phyloP scores from a whole-genome alignment of 2,329 filamentous ascomycete genomes.

The Verticillium alfalfae region DNA sequence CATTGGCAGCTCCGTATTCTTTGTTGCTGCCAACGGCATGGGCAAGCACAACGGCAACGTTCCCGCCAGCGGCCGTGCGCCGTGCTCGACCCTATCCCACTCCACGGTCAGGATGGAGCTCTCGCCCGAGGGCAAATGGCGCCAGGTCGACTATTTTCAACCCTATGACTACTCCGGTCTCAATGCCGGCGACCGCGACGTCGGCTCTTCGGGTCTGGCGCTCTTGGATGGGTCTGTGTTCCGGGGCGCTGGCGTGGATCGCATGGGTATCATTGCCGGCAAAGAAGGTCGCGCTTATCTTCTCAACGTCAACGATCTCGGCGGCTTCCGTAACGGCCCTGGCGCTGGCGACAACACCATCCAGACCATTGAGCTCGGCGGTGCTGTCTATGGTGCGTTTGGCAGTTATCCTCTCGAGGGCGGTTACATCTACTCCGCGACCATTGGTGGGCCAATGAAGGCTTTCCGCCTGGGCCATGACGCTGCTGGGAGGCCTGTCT shows the following conservation, averaged over 20 bases:
- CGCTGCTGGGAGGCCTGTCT: slow-evolving; percentile 19
- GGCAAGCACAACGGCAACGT: slow-evolving; percentile 26
- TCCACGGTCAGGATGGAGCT: slow-evolving; percentile 23
- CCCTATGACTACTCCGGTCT: slow-evolving; percentile 31
- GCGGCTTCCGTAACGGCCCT: slow-evolving; percentile 30
- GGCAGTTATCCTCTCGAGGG: slow-evolving; percentile 35
- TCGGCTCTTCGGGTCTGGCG: slow-evolving; percentile 27
- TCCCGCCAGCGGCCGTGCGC: slow-evolving; percentile 23
- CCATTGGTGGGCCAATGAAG: slow-evolving; percentile 18
- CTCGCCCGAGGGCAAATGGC: slow-evolving; percentile 13
- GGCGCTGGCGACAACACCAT: slow-evolving; percentile 27
- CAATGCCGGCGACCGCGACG: slow-evolving; percentile 31
- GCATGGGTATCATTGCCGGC: slow-evolving; percentile 29
- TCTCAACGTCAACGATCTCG: slow-evolving; percentile 32
- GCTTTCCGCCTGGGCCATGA: slow-evolving; percentile 13
- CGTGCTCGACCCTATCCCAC: slow-evolving; percentile 25
- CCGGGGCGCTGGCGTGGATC: slow-evolving; percentile 23
- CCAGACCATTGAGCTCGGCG: slow-evolving; percentile 25
- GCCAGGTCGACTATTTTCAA: slow-evolving; percentile 30
- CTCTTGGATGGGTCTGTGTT: slow-evolving; percentile 26
- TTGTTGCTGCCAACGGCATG: slow-evolving; percentile 19
- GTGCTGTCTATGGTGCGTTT: slow-evolving; percentile 27
- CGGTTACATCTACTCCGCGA: slow-evolving; percentile 30
- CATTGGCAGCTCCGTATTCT: slow-evolving; percentile 20
- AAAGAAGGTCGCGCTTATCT: slow-evolving; percentile 33